Base-by-base conservation (phyloP, 192 early-diverging fungal genomes). In the Funneliformis mosseae region DNA sequence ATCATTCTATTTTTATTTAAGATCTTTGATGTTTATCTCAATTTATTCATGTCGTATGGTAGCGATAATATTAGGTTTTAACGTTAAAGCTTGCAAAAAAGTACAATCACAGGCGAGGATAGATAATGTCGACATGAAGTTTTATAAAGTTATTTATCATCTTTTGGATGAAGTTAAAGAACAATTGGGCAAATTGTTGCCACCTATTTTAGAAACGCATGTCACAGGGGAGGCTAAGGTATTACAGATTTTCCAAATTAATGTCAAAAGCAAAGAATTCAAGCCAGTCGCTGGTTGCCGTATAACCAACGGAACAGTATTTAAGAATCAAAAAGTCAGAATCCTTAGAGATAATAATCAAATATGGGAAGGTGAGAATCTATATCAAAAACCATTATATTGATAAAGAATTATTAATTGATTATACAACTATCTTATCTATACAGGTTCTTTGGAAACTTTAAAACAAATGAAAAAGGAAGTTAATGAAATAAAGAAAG, bases 401-500 rank as follows among this genome's bases (percentile, higher is more conserved):
- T 33, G 33, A 33, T 33, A 33, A 33, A 33, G 33, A 46, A 8
- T 59, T 50, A 46, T 38, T 74, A 27, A 73, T 74, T 74, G 10
- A 48, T 74, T 48, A 23, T 11, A 11, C 59, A 84, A 7, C 43
- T 74, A 27, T 41, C 8, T 33, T 46, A 50, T 38, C 18, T 48
- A 23, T 28, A 50, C 71, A 90, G 91, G 93, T 39, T 82, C 83
- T 38, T 66, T 96, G 64, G 91, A 92, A 82, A 88, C 91, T 41
- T 89, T 99, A 79, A 93, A 93, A 85, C 93, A 96, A 73, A 87
- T 95, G 76, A 99, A 98, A 84, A 94, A 96, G 71, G 95, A 97
- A 81, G 92, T 97, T 46, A 81, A 82, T 33, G 97, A 99, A 87
- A 93, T 92, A 41, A 89, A 89, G 76, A 99, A 98, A 85, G 97